Percentiles rank a stretch among this genome's conserved stretches.
Conservation (phyloP, 2,329 filamentous ascomycete species). For the Orbilia javanica region DNA sequence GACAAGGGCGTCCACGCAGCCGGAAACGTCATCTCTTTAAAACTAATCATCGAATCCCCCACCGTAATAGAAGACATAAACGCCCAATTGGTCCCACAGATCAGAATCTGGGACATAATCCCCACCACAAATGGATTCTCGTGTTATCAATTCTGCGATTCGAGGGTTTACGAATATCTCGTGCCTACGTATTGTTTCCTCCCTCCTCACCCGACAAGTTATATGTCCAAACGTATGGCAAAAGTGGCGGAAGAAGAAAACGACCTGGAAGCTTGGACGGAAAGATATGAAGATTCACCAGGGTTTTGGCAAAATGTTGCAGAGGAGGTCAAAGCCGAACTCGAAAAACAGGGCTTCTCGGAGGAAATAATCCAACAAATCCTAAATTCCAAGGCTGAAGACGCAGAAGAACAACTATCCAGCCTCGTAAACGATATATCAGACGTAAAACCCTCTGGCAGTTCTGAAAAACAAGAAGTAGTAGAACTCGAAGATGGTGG, state of each 20-base stretch:
- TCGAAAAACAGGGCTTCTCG: constrained; percentile 40
- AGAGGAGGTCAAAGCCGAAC: constrained; percentile 75
- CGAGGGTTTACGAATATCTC: constrained; percentile 95
- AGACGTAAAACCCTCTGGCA: constrained; percentile 48
- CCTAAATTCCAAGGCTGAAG: constrained; percentile 64
- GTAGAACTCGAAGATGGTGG: constrained; percentile 32
- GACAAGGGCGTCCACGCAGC: constrained; percentile 98
- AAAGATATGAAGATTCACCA: constrained; percentile 80
- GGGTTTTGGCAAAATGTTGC: constrained; percentile 87
- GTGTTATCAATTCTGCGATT: constrained; percentile 94
- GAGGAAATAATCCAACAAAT: constrained; percentile 72
- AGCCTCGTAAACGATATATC: constrained; percentile 75
- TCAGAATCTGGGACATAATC: constrained; percentile 93
- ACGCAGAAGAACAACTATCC: constrained; percentile 74
- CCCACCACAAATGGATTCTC: constrained; percentile 91
- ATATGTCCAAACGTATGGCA: constrained; percentile 83
- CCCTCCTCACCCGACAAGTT: constrained; percentile 90
- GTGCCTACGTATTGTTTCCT: constrained; percentile 93
- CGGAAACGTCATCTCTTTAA: constrained; percentile 93
- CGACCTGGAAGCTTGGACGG: constrained; percentile 76
- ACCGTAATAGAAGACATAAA: constrained; percentile 94
- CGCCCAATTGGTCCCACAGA: constrained; percentile 83
- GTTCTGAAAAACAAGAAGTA: constrained; percentile 55
- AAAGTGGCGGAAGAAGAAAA: constrained; percentile 80
- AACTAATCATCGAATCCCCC: constrained; percentile 92